These are phyloP conservation scores for Magnolia changhungtana DNA, from an alignment of 164 flowering plant species.

Conservation along the genomic window DNA sequence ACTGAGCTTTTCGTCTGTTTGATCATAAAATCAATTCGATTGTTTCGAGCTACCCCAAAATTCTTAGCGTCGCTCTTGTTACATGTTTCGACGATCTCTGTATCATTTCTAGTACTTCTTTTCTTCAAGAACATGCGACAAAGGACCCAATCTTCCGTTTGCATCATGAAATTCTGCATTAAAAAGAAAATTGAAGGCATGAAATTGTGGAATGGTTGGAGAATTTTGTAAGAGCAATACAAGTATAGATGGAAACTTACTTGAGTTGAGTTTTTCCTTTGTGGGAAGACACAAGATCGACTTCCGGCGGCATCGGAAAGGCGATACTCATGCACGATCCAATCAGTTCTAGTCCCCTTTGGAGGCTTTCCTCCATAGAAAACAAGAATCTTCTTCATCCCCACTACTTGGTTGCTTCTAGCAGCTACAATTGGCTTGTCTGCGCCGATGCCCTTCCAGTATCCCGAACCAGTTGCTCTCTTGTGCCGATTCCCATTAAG, in stretches of 20 bases:
- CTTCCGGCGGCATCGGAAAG: constrained; percentile 24
- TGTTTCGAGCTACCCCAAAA: constrained; percentile 9
- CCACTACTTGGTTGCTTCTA: constrained; percentile 32
- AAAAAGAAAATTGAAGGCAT: neutral
- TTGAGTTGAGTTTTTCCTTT: constrained; percentile 22
- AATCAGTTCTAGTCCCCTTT: constrained; percentile 49
- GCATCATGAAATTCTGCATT: constrained; percentile 23
- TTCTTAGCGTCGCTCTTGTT: constrained; percentile 5
- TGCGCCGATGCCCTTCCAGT: constrained; percentile 65
- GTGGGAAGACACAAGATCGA: constrained; percentile 6
- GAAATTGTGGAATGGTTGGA: neutral
- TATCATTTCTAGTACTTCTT: constrained; percentile 19
- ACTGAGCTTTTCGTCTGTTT: neutral
- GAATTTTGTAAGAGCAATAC: neutral
- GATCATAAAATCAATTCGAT: constrained; percentile 23
- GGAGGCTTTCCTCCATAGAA: constrained; percentile 60
- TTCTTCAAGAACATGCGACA: constrained; percentile 54
- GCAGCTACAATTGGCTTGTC: constrained; percentile 42
- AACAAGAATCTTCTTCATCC: constrained; percentile 61
- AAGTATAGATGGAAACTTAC: constrained; percentile 9
- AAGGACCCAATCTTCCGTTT: constrained; percentile 54
- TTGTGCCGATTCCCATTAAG: constrained; percentile 37
- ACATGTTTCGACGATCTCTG: constrained; percentile 8
- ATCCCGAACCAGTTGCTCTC: constrained; percentile 48
- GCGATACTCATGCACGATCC: constrained; percentile 83